These are phyloP conservation scores for Crucibulum laeve DNA, from an alignment of 768 basidiomycete species.

Conservation along the genomic window DNA sequence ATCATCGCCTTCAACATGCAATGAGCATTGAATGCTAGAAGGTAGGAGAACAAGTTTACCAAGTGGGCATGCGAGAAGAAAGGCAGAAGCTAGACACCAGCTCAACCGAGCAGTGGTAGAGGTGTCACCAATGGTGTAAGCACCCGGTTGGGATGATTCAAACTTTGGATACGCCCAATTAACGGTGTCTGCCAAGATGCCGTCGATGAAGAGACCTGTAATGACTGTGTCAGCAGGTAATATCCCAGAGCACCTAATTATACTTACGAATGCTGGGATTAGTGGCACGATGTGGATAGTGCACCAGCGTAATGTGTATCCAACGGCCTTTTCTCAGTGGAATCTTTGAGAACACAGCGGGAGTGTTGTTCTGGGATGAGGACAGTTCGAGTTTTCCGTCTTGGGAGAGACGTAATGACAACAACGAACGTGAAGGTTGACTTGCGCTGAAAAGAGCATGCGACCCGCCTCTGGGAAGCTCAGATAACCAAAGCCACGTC, in stretches of 20 bases:
- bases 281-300: conserved; percentile 52
- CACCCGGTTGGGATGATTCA: conserved; percentile 31
- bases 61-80: conserved; percentile 55
- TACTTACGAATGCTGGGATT: conserved; percentile 59
- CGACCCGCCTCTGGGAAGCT: conserved; percentile 25
- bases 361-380: conserved; percentile 32
- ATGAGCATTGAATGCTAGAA: conserved; percentile 5
- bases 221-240: conserved; percentile 2
- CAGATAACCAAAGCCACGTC: conserved; percentile 49
- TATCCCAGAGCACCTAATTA: not conserved
- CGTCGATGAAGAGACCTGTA: conserved; percentile 75
- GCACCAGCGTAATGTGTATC: conserved; percentile 68
- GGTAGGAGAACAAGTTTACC: conserved; percentile 27
- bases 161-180: conserved; percentile 62
- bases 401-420: conserved; percentile 44
- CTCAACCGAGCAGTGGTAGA: conserved; percentile 39
- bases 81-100: conserved; percentile 69
- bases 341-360: conserved; percentile 39
- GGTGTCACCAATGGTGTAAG: conserved; percentile 56
- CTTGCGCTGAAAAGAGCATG: conserved; percentile 34
- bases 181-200: conserved; percentile 57
- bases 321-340: conserved; percentile 55
- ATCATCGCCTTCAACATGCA: conserved; percentile 55
- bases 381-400: conserved; percentile 56
- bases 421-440: conserved; percentile 19